A percentile compares a stretch with the other conserved stretches of the same genome.
Conservation (phyloP, 2,329 filamentous ascomycete species). For the Trichophyton simii region DNA sequence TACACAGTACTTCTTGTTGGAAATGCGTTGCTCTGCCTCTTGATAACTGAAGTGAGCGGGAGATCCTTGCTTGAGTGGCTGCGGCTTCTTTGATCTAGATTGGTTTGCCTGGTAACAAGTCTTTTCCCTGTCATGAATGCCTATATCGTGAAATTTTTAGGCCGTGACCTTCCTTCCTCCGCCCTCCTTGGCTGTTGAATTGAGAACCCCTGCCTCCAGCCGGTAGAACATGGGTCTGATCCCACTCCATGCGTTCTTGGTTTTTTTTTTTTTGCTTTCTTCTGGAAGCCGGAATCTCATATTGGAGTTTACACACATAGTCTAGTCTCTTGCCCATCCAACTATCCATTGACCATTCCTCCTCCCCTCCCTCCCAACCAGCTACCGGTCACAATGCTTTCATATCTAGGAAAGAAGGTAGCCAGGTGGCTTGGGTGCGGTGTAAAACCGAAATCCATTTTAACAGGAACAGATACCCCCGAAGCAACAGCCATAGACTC, state of each 20-base stretch:
- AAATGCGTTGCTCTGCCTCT: neutral
- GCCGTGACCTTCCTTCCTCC: neutral
- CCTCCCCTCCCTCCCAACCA: too few species aligned
- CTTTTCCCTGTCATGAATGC: neutral
- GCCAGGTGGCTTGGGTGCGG: neutral
- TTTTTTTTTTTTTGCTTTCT: neutral
- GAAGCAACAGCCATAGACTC: too few species aligned
- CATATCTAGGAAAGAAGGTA: neutral
- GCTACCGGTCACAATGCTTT: neutral
- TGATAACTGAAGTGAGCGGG: neutral
- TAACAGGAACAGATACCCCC: neutral
- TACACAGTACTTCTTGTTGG: neutral
- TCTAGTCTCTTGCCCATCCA: neutral
- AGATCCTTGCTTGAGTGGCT: neutral
- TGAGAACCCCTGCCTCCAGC: neutral
- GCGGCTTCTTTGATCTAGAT: neutral
- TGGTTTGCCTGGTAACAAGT: neutral
- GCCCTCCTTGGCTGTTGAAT: constrained; percentile 1
- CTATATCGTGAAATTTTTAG: neutral
- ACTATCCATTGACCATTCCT: neutral
- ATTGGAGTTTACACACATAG: neutral
- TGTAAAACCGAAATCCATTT: neutral
- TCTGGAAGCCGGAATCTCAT: neutral
- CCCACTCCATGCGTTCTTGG: neutral
- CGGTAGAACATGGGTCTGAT: constrained; percentile 1